Conservation (phyloP, 441 rosid genomes). For the Brassica balearica region DNA sequence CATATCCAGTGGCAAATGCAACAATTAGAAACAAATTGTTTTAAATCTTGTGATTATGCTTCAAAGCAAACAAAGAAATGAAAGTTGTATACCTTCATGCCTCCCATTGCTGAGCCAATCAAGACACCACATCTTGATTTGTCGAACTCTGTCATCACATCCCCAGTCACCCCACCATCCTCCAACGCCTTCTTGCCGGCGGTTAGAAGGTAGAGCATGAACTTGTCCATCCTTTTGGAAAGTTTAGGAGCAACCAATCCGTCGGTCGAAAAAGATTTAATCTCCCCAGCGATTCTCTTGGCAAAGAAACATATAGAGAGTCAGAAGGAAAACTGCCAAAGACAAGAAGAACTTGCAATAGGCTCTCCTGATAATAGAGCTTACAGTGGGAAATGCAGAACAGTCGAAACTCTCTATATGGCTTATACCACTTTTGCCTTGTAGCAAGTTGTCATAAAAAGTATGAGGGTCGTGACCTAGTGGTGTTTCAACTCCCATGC, state of each 20-base stretch:
- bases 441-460: constrained; percentile 85
- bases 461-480: constrained; percentile 81
- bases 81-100: constrained; percentile 64
- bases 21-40: neutral
- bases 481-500: constrained; percentile 86
- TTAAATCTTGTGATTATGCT: too few species aligned
- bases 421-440: constrained; percentile 86
- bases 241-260: constrained; percentile 94
- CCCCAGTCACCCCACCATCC: constrained; percentile 87
- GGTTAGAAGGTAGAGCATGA: constrained; percentile 93
- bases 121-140: constrained; percentile 80
- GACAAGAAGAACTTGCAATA: neutral
- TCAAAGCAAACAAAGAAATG: too few species aligned
- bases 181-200: constrained; percentile 97
- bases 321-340: constrained; percentile 4
- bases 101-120: constrained; percentile 89
- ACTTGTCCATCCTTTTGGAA: constrained; percentile 95
- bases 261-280: constrained; percentile 83
- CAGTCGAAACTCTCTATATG: constrained; percentile 88
- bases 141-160: constrained; percentile 74
- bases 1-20: constrained; percentile 11
- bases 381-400: constrained; percentile 76
- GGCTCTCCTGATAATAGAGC: constrained; percentile 17
- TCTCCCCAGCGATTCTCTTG: constrained; percentile 98
- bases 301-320: neutral